Conservation (phyloP, 257 asterid genomes). For the Marsdenia floribunda region DNA sequence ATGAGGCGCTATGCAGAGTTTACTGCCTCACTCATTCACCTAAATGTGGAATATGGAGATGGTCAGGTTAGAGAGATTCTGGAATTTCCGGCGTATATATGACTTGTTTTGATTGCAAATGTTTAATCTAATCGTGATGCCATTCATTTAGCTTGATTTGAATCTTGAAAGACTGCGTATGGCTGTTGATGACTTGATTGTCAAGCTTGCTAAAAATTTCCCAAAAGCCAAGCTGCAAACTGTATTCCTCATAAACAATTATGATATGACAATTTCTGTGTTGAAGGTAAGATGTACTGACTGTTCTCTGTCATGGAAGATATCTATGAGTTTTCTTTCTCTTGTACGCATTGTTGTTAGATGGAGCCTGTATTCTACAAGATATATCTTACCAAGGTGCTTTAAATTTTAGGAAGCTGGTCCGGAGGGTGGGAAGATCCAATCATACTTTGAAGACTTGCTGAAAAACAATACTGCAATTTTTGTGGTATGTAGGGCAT, state of each 20-base stretch:
- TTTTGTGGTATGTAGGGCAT: conserved; percentile 57
- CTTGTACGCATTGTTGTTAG: background rate
- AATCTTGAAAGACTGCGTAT: conserved; percentile 93
- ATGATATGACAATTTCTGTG: conserved; percentile 92
- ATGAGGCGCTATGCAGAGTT: conserved; percentile 99
- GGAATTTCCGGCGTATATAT: conserved; percentile 15
- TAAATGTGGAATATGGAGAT: conserved; percentile 90
- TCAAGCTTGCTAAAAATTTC: conserved; percentile 79
- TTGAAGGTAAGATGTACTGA: conserved; percentile 56
- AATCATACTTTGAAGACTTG: conserved; percentile 82
- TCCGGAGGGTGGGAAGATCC: conserved; percentile 91
- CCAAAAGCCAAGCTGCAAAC: conserved; percentile 75
- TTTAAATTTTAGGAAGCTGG: conserved; percentile 80
- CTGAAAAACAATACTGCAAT: conserved; percentile 76
- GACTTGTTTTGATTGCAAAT: conserved; percentile 18
- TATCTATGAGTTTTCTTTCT: background rate
- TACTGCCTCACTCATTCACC: conserved; percentile 89
- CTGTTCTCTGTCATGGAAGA: background rate
- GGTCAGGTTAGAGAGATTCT: conserved; percentile 71
- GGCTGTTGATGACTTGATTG: conserved; percentile 91
- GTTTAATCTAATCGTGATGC: conserved; percentile 14
- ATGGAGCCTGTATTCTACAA: background rate
- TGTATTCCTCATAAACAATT: conserved; percentile 88
- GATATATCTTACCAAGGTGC: background rate
- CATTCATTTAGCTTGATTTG: conserved; percentile 62